These are phyloP conservation scores for Babesia microti DNA, from an alignment of 169 alveolate genomes.

Conservation along the genomic window DNA sequence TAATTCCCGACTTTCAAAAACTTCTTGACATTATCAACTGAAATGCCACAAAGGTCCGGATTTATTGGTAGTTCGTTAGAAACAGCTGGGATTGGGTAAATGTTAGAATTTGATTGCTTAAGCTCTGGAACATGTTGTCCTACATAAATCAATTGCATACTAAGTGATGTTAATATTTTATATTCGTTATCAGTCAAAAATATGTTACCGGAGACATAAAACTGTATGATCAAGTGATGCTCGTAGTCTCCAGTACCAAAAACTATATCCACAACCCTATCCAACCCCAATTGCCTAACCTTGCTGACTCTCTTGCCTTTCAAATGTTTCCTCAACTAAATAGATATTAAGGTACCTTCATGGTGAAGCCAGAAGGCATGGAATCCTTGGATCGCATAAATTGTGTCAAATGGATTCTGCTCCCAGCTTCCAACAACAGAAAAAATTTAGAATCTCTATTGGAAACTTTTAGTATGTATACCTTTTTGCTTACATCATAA, in stretches of 20 bases:
- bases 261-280: constrained; percentile 80
- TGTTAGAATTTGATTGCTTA: too few relatives aligned
- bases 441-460: constrained; percentile 52
- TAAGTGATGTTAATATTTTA: constrained; percentile 58
- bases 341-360: constrained; percentile 25
- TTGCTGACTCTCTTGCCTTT: constrained; percentile 49
- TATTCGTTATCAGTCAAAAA: constrained; percentile 80
- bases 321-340: constrained; percentile 53
- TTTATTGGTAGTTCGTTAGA: too few relatives aligned
- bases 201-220: constrained; percentile 85
- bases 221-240: constrained; percentile 78
- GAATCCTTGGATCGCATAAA: constrained; percentile 50
- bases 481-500: constrained; percentile 52
- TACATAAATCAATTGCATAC: not conserved
- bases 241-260: constrained; percentile 84
- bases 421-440: constrained; percentile 53
- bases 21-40: too few relatives aligned
- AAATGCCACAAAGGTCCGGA: too few relatives aligned
- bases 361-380: constrained; percentile 60
- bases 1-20: too few relatives aligned
- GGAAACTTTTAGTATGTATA: constrained; percentile 58
- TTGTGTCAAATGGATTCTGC: constrained; percentile 59
- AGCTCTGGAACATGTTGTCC: not conserved
- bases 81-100: too few relatives aligned
- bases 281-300: constrained; percentile 73